Evolutionary conservation across 441 rosid genomes (phyloP), one percentile per base, ranked within the genome.

Genomic region (Raphanus hybrid): DNA sequence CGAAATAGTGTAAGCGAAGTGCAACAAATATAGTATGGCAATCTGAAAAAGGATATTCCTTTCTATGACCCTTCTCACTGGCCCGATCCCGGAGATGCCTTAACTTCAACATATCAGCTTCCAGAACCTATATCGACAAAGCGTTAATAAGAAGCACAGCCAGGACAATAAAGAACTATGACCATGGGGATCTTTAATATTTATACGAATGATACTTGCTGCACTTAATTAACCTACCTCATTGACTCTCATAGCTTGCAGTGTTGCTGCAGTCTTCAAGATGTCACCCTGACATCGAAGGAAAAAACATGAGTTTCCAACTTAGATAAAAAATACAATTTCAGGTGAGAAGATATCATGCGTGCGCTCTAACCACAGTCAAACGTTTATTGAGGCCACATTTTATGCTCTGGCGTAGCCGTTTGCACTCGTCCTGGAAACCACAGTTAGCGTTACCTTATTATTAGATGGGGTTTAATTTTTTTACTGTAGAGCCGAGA

Each of bases 51-150:
- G 99, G 99, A 94, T 97, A 94, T 94, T 92, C 94, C 77, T 90
- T 88, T 75, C 80, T 72, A 6, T 72, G 94, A 65, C 97, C 97
- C 77, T 87, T 91, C 85, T 94, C 98, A 79, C 87, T 94, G 69
- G 99, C 99, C 83, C 86, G 93, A 83, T 96, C 98, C 71, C 90
- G 87, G 71, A 94, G 98, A 87, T 91, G 90, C 70, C 72, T 84
- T 67, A 88, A 84, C 86, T 86, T 87, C 77, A 81, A 74, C 65
- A 86, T 85, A 87, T 96, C 97, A 69, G 90, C 82, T 79, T 89
- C 95, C 84, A 94, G 83, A 82, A 84, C 73, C 99, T 96, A 84
- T n/a, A 81, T 64, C 39, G 66, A 54, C 75, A 75, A 80, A 75
- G 35, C 8, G 63, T 10, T 55, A 60, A 59, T 80, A 58, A 50